phyloP scores from a whole-genome alignment of 148 eudicot genomes.

The Persicaria tinctoria region DNA sequence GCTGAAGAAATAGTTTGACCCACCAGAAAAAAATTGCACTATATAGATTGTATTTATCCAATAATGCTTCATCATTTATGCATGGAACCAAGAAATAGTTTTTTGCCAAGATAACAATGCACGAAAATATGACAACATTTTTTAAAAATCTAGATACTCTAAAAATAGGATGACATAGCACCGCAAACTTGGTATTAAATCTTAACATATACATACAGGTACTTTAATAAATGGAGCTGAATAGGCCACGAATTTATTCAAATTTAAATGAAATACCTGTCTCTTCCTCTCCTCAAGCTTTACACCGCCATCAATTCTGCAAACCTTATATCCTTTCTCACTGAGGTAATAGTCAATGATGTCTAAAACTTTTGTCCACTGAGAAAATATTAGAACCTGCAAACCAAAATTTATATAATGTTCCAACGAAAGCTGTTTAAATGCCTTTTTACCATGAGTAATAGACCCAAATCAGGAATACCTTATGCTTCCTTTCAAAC shows the following conservation, averaged over 20 bases:
- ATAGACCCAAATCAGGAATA: slow-evolving; percentile 18
- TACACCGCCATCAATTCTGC: slow-evolving; percentile 93
- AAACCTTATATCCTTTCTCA: slow-evolving; percentile 70
- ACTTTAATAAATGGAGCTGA: neutral
- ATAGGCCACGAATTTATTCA: neutral
- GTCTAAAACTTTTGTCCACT: slow-evolving; percentile 90
- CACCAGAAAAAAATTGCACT: neutral
- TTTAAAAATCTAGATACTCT: neutral
- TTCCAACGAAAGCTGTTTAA: neutral
- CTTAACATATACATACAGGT: neutral
- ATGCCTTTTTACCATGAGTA: neutral
- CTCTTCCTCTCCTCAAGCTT: slow-evolving; percentile 73
- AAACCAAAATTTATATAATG: slow-evolving; percentile 7
- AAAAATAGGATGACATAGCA: neutral
- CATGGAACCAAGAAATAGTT: neutral
- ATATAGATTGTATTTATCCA: neutral
- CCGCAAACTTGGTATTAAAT: neutral
- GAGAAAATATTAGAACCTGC: slow-evolving; percentile 93
- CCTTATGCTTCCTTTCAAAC: slow-evolving; percentile 78
- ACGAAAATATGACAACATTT: neutral
- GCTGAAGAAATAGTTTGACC: neutral
- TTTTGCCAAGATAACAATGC: neutral
- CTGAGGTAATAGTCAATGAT: slow-evolving; percentile 84
- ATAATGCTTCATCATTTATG: neutral
- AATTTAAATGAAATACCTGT: slow-evolving; percentile 42